Percentiles rank a stretch among this genome's conserved stretches.
phyloP scores from a whole-genome alignment of 176 grass and related monocot genomes.

The Cocos nucifera region DNA sequence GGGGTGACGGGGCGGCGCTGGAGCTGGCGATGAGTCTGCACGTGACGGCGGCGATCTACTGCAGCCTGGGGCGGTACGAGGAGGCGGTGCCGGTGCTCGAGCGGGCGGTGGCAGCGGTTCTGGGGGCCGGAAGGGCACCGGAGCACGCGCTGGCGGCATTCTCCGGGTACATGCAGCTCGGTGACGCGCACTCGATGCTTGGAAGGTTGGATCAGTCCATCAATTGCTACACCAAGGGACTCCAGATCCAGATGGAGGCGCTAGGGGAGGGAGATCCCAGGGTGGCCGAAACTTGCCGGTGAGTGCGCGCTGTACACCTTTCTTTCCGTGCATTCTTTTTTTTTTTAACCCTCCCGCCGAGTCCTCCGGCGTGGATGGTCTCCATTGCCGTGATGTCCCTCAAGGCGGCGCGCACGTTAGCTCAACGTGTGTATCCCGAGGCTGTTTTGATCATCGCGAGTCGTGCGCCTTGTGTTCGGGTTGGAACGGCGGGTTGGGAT shows the following conservation, averaged over 20 bases:
- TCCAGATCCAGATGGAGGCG: slow-evolving; percentile 89
- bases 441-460: too few relatives aligned
- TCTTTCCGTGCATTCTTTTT: not conserved
- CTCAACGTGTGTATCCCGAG: too few relatives aligned
- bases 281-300: slow-evolving; percentile 95
- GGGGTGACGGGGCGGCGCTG: slow-evolving; percentile 57
- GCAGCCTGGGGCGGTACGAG: slow-evolving; percentile 53
- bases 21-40: slow-evolving; percentile 98
- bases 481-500: too few relatives aligned
- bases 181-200: slow-evolving; percentile 92
- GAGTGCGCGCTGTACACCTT: not conserved
- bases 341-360: too few relatives aligned
- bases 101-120: slow-evolving; percentile 43
- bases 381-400: too few relatives aligned
- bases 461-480: too few relatives aligned
- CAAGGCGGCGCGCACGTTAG: too few relatives aligned
- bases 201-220: slow-evolving; percentile 90
- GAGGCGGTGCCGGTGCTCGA: slow-evolving; percentile 83
- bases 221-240: slow-evolving; percentile 79
- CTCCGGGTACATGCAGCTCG: slow-evolving; percentile 98
- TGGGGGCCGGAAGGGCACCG: not conserved
- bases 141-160: slow-evolving; percentile 63
- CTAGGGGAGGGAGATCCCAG: slow-evolving; percentile 77
- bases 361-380: too few relatives aligned
- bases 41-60: slow-evolving; percentile 88